Percentiles rank a stretch among this genome's conserved stretches.
These are phyloP conservation scores for Nemania sp. DNA, from an alignment of 2,329 filamentous ascomycete genomes.

Conservation along the genomic window DNA sequence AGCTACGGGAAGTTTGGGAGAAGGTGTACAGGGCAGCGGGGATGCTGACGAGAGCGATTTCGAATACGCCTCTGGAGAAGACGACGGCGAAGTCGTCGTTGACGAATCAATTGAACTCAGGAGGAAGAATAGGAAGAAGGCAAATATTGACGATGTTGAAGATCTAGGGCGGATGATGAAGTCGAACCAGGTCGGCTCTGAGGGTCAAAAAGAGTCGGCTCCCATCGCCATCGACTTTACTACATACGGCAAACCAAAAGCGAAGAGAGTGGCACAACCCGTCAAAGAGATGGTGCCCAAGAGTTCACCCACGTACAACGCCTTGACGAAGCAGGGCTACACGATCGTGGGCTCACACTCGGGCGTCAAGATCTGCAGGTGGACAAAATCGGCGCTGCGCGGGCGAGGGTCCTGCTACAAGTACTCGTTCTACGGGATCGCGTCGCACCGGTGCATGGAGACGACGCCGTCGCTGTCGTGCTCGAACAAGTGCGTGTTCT, in stretches of 20 bases:
- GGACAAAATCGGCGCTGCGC: constrained; percentile 95
- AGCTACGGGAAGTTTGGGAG: constrained; percentile 60
- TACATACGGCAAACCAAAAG: constrained; percentile 61
- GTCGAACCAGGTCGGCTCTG: constrained; percentile 45
- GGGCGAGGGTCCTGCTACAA: constrained; percentile 97
- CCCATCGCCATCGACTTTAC: constrained; percentile 86
- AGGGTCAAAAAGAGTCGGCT: constrained; percentile 37
- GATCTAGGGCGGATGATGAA: constrained; percentile 73
- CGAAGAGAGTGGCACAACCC: constrained; percentile 49
- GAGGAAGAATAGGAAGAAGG: constrained; percentile 47
- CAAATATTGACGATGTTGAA: constrained; percentile 74
- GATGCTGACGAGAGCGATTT: constrained; percentile 84
- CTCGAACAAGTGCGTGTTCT: constrained; percentile 98
- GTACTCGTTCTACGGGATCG: constrained; percentile 95
- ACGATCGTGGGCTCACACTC: constrained; percentile 94
- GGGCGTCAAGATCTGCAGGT: constrained; percentile 96
- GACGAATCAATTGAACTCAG: constrained; percentile 50
- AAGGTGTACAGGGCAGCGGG: constrained; percentile 76
- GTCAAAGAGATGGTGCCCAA: constrained; percentile 94
- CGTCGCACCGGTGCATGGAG: constrained; percentile 97
- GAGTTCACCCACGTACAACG: constrained; percentile 82
- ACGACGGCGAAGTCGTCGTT: constrained; percentile 54
- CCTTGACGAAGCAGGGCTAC: constrained; percentile 95
- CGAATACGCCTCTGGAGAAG: constrained; percentile 62
- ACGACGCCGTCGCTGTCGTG: constrained; percentile 93